Evolutionary conservation across 208 protist genomes (phyloP).

Genomic region (Trypanosoma cruzi): DNA sequence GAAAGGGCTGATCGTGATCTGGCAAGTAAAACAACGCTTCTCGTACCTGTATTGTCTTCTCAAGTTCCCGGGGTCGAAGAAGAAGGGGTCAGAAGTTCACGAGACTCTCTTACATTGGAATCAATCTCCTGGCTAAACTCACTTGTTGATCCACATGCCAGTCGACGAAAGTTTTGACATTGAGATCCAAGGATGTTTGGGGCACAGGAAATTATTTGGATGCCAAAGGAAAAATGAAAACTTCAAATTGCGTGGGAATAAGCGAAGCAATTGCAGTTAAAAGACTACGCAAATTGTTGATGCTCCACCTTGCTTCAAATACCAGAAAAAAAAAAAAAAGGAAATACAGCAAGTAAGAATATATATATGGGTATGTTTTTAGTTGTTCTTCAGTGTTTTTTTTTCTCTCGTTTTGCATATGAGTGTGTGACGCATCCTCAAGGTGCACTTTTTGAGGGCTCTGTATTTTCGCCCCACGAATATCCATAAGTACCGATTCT

Average conservation of each 20-base stretch:
- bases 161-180: neutral
- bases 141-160: neutral
- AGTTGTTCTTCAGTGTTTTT: too few species aligned
- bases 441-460: neutral
- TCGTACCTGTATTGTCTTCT: slow-evolving; percentile 15
- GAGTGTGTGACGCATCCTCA: neutral
- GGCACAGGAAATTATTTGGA: neutral
- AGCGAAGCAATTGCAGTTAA: neutral
- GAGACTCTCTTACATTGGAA: slow-evolving; percentile 13
- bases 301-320: too few species aligned
- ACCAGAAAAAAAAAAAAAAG: neutral
- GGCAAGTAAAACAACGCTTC: neutral
- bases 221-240: neutral
- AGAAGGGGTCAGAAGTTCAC: slow-evolving; percentile 6
- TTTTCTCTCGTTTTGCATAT: neutral
- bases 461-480: neutral
- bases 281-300: neutral
- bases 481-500: neutral
- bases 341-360: neutral
- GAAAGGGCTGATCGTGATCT: slow-evolving; percentile 10
- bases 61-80: neutral
- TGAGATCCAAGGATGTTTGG: neutral
- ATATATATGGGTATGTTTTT: too few species aligned
- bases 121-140: slow-evolving; percentile 15
- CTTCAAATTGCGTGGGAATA: neutral